These are phyloP conservation scores for Chlamydomonas asymmetrica DNA, from an alignment of 139 green algal genomes.

Conservation along the genomic window DNA sequence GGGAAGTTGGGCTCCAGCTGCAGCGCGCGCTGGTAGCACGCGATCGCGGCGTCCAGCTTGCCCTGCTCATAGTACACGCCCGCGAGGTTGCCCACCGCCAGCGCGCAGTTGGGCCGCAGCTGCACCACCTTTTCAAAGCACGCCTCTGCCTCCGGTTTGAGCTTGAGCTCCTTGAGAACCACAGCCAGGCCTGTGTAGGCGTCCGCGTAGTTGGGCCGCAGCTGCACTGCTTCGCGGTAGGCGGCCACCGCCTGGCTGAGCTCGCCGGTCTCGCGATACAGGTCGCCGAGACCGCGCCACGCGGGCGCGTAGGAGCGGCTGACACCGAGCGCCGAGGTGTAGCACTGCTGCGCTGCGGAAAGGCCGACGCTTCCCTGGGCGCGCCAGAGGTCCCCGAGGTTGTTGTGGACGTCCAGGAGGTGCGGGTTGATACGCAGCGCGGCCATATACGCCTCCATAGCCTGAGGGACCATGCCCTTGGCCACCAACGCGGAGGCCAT, in stretches of 20 bases:
- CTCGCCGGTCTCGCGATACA: slow-evolving; percentile 60
- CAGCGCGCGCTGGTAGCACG: slow-evolving; percentile 69
- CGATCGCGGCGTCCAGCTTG: slow-evolving; percentile 67
- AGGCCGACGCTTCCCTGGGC: slow-evolving; percentile 47
- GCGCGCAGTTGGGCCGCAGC: slow-evolving; percentile 64
- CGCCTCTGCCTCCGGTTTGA: slow-evolving; percentile 56
- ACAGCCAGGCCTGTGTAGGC: slow-evolving; percentile 74
- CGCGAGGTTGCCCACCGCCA: slow-evolving; percentile 75
- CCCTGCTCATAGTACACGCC: slow-evolving; percentile 55
- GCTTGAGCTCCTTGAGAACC: slow-evolving; percentile 67
- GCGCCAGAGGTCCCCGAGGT: slow-evolving; percentile 82
- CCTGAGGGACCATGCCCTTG: slow-evolving; percentile 64
- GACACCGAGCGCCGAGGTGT: slow-evolving; percentile 65
- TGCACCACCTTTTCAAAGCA: slow-evolving; percentile 61
- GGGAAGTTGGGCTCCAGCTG: slow-evolving; percentile 70
- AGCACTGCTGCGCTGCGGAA: slow-evolving; percentile 65
- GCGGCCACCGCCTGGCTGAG: slow-evolving; percentile 23
- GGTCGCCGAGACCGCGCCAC: slow-evolving; percentile 79
- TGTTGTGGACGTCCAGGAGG: slow-evolving; percentile 73
- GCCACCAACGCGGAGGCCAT: slow-evolving; percentile 70
- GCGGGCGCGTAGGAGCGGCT: slow-evolving; percentile 63
- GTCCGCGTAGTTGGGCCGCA: slow-evolving; percentile 64
- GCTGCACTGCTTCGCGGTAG: slow-evolving; percentile 48
- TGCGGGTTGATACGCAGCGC: background rate
- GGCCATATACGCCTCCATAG: slow-evolving; percentile 71